Evolutionary conservation across 108 stramenopile species (phyloP), one percentile per base, ranked within the genome.

Genomic region (Nitzschia putrida): DNA sequence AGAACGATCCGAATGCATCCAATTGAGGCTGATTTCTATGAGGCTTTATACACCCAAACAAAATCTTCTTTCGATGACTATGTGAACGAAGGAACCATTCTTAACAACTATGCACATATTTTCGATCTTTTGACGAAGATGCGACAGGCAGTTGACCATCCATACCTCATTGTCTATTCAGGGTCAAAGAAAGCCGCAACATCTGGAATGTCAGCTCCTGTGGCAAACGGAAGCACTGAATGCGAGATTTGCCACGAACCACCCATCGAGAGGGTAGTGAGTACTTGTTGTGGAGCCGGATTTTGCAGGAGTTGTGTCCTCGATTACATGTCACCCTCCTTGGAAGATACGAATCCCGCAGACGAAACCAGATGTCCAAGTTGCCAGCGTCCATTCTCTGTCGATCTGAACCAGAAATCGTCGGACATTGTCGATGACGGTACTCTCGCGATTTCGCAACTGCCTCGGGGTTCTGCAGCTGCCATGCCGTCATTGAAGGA

Each of bases 21-120:
- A 2, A 70, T 87, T 11, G 98, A 99, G 72, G 90, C 97, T 72
- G 99, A 99, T 80, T 99, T 99, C 66, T 99, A 99, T 81, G 83
- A 94, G 68, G 88, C 96, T 1, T 80, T 99, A 43, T 99, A 99
- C 87, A 99, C 94, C 24, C 93, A 98, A 61, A 93, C 96, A 6
- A 88, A 92, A 65, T 82, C 90, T n/a, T 86, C 88, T 21, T 99
- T 99, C 72, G 80, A 97, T 79, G 94, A 95, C 63, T 99, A 98
- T 71, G 92, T 97, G 20, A 71, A 76, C 20, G 76, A 79, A 39
- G 98, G 98, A 11, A 98, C 97, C 13, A 72, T 99, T 8, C 78
- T 98, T 61, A 96, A 99, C 87, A 99, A 99, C 79, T 99, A 99
- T 76, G 97, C 98, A 9, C 97, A 98, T 78, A 97, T 98, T 22